phyloP scores from a whole-genome alignment of 805 yeast species.

The Kazachstania kunashirensis region DNA sequence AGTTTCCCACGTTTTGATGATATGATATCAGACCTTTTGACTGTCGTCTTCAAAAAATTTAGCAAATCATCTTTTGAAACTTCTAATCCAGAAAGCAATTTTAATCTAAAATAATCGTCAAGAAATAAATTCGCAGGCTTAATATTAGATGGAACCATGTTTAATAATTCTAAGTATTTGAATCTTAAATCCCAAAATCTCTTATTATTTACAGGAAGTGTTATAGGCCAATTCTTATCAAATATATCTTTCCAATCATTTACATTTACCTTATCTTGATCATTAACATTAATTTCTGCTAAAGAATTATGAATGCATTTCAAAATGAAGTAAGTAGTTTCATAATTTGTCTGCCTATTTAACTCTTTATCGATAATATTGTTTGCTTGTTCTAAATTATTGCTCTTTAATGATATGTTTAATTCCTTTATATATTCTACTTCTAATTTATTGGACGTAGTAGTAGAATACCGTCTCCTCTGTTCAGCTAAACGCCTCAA shows the following conservation, averaged over 20 bases:
- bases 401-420: neutral
- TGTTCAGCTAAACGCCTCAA: conserved; percentile 22
- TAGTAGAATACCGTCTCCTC: conserved; percentile 22
- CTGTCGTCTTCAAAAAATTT: conserved; percentile 10
- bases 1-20: neutral
- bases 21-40: neutral
- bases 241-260: conserved; percentile 13
- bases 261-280: neutral
- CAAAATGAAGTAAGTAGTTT: neutral
- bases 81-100: conserved; percentile 12
- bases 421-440: neutral
- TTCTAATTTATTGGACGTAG: neutral
- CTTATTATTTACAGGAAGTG: conserved; percentile 7
- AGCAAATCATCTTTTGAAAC: conserved; percentile 14
- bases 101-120: conserved; percentile 15
- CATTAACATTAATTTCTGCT: neutral
- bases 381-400: conserved; percentile 11
- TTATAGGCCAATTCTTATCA: conserved; percentile 20
- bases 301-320: neutral
- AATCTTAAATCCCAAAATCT: conserved; percentile 18
- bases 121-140: conserved; percentile 9
- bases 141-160: conserved; percentile 7
- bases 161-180: conserved; percentile 13
- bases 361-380: neutral
- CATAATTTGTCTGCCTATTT: no score